phyloP scores from a whole-genome alignment of 257 asterid species.

The Solanum acaule region DNA sequence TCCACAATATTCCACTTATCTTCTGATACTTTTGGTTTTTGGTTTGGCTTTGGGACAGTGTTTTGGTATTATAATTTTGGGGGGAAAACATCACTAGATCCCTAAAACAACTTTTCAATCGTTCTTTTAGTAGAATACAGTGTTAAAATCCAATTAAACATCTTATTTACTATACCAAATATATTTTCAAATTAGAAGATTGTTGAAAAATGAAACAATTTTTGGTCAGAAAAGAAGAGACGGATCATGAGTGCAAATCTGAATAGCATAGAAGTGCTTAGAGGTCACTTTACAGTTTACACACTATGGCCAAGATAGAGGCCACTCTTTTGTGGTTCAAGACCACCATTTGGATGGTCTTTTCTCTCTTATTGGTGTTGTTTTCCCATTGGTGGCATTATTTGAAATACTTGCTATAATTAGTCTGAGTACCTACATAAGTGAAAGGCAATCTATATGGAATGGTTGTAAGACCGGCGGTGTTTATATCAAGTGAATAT shows the following conservation, averaged over 20 bases:
- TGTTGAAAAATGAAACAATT: not conserved
- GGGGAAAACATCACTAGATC: not conserved
- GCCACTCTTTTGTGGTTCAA: not conserved
- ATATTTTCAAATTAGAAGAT: not conserved
- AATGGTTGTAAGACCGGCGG: not conserved
- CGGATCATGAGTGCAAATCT: not conserved
- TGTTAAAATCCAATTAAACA: not conserved
- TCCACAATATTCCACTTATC: not conserved
- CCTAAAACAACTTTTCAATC: not conserved
- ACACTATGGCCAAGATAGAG: not conserved
- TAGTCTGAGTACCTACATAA: not conserved
- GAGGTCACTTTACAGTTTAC: not conserved
- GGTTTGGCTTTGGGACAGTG: not conserved
- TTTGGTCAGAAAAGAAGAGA: not conserved
- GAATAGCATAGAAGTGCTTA: not conserved
- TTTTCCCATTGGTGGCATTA: not conserved
- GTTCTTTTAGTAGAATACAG: not conserved
- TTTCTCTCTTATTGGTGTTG: not conserved
- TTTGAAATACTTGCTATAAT: not conserved
- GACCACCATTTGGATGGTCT: not conserved
- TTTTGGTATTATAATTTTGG: not conserved
- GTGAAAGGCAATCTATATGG: not conserved
- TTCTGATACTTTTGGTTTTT: not conserved
- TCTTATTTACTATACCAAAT: not conserved
- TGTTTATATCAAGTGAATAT: not conserved